Evolutionary conservation across 2,329 filamentous ascomycete genomes (phyloP).

Genomic region (Talaromyces sp.): DNA sequence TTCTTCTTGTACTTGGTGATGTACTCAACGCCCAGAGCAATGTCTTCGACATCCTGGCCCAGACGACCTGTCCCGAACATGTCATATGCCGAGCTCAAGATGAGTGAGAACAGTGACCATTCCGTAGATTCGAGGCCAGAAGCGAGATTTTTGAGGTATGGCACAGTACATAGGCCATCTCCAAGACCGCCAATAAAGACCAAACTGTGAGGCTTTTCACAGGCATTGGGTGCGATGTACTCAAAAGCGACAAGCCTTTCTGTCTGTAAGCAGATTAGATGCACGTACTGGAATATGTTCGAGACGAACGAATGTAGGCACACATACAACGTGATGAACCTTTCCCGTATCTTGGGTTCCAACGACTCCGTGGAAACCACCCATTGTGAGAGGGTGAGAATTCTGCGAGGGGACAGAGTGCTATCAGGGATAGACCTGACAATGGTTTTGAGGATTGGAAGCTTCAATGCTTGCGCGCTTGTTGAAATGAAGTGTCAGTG

Average conservation of each 20-base stretch:
- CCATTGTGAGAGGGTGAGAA: background rate
- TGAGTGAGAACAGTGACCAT: constrained; percentile 51
- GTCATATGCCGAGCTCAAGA: constrained; percentile 49
- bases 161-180: constrained; percentile 53
- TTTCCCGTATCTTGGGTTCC: constrained; percentile 11
- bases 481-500: background rate
- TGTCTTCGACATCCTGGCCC: constrained; percentile 50
- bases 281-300: background rate
- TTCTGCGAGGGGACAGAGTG: background rate
- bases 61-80: constrained; percentile 53
- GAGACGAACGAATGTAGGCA: background rate
- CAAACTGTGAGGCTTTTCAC: constrained; percentile 44
- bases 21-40: constrained; percentile 49
- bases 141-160: constrained; percentile 50
- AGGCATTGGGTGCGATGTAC: constrained; percentile 24
- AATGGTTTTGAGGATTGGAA: background rate
- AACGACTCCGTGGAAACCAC: constrained; percentile 12
- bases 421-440: background rate
- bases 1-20: constrained; percentile 37
- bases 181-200: constrained; percentile 57
- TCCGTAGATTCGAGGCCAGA: constrained; percentile 42
- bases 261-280: constrained; percentile 25
- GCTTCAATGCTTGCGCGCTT: background rate
- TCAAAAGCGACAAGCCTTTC: constrained; percentile 39
- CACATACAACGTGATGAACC: constrained; percentile 12